Evolutionary conservation across 2,329 filamentous ascomycete species (phyloP), one percentile per base, ranked within the genome.

Genomic region (Acrodontium crateriforme): DNA sequence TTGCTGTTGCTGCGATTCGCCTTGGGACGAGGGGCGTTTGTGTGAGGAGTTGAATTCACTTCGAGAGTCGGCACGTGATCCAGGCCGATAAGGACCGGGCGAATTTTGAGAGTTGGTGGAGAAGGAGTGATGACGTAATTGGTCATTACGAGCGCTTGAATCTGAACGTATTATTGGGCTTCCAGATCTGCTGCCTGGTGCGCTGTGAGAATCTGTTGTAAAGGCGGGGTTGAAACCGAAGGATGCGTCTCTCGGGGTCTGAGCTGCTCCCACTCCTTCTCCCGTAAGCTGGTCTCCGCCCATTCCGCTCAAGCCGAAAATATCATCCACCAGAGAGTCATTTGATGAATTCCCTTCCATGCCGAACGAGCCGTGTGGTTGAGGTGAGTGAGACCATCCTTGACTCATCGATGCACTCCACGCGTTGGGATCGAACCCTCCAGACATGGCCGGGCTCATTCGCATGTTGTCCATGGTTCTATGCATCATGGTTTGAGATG

Each of bases 331-430:
- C 27, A 46, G 18, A 18, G 39, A 34, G 27, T 38, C 38, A 22
- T 33, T 34, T 10, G 35, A 22, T 4, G 32, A 30, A 12, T 38
- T 20, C 9, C 31, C 29, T 10, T 38, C 39, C 18, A 49, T 44
- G 28, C 41, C 37, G 35, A 47, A 47, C 15, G 39, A 36, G 26
- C 41, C 37, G 12, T 41, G 38, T 74, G 74, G 45, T 82, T 82
- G 29, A 74, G 71, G 34, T 19, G 39, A 36, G 46, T 81, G 76
- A n/a, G n/a, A n/a, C n/a, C n/a, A n/a, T n/a, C n/a, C n/a, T n/a
- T n/a, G n/a, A n/a, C n/a, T n/a, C 9, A 85, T 54, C 31, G 89
- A 82, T 4, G 71, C 69, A 32, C 71, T 74, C 85, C 84, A 93
- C 38, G 85, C 78, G 22, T 71, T 70, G 15, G 69, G 67, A 46